Base-by-base conservation (phyloP, 495 filamentous ascomycete species). In the Daldinia decipiens region DNA sequence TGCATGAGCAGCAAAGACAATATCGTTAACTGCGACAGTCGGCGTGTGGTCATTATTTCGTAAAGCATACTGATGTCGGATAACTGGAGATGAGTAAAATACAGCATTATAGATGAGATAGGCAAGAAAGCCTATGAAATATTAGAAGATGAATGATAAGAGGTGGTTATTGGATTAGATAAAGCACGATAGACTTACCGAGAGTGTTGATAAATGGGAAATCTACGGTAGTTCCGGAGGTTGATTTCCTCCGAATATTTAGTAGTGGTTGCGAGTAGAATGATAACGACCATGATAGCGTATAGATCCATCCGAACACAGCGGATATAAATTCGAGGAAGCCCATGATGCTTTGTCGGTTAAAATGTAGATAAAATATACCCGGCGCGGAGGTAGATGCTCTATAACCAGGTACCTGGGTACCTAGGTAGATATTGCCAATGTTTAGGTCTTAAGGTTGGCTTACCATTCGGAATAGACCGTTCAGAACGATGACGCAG, bases 231-330 rank as follows among this genome's bases (percentile, higher is more conserved):
- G 94, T 88, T 9, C 95, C 95, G 4, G 87, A 85, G 4, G 94
- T 97, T 3, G 93, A 91, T 26, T 85, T 83, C 19, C 93, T 88
- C 31, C 80, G 84, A 76, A 84, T 89, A 83, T 97, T 99, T 62
- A 88, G 85, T 40, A 94, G 77, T 0, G 90, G 86, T 74, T 98
- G 95, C 1, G 96, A 95, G 76, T 98, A 99, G 81, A 97, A 98
- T 12, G 93, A 97, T 40, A 91, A 76, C 1, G 91, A 92, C 94
- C 94, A 96, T 75, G 85, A 87, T n/a, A 89, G 58, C 63, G 87
- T 88, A 79, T 90, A 90, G 60, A 83, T 62, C 84, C 87, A 88
- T 68, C 87, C 87, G 51, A 88, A 83, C 0, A 86, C 13, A 62
- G 72, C 76, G n/a, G 87, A 90, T 9, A 87, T 29, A n/a, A 81